Evolutionary conservation across 148 eudicot genomes (phyloP).

Genomic region (Agrostemma githago): DNA sequence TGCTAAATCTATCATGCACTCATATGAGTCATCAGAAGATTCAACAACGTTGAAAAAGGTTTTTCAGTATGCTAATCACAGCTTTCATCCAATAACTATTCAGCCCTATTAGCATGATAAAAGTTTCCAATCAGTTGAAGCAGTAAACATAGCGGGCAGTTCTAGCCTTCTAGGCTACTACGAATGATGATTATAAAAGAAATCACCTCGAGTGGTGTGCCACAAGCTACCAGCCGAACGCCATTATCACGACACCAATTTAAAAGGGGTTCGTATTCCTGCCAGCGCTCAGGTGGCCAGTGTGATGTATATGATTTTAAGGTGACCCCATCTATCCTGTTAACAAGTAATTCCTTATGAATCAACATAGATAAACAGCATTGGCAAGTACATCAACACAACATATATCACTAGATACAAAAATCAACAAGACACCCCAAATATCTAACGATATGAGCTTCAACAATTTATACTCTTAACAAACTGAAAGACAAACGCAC

Average conservation of each 20-base stretch:
- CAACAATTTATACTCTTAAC: neutral
- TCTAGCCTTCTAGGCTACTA: neutral
- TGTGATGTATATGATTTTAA: conserved; percentile 60
- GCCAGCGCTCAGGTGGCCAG: conserved; percentile 93
- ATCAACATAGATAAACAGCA: neutral
- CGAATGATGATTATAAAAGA: conserved; percentile 10
- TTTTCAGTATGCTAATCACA: conserved; percentile 1
- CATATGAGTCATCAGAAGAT: neutral
- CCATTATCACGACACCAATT: conserved; percentile 75
- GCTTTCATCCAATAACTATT: neutral
- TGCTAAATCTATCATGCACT: neutral
- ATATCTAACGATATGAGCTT: neutral
- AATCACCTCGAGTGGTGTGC: conserved; percentile 85
- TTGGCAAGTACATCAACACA: conserved; percentile 2
- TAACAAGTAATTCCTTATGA: conserved; percentile 28
- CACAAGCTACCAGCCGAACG: conserved; percentile 78
- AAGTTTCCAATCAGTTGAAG: neutral
- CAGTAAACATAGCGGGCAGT: neutral
- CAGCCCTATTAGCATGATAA: neutral
- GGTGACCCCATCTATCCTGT: conserved; percentile 75
- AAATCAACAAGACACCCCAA: neutral
- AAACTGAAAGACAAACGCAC: neutral
- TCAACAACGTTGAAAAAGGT: neutral
- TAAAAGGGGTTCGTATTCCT: conserved; percentile 81
- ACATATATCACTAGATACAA: neutral